Evolutionary conservation across 495 filamentous ascomycete genomes (phyloP), one percentile per base, ranked within the genome.

Genomic region (Aspergillus haitiensis): DNA sequence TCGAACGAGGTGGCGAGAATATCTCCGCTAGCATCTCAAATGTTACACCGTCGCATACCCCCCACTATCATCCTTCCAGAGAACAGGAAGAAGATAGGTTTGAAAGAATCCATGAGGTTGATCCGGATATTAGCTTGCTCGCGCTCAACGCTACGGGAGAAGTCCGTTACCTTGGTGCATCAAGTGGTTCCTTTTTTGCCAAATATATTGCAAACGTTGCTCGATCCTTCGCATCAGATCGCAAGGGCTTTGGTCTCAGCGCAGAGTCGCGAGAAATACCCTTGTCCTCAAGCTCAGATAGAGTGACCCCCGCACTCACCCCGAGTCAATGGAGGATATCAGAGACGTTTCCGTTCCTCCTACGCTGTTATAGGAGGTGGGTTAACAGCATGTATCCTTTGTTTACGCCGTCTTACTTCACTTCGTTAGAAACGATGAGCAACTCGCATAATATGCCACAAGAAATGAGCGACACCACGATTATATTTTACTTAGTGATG

Each of bases 181-280:
- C 49, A 9, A 52, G 49, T 52, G 49, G 49, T 13, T 52, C 49
- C 7, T 52, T 52, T 31, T 52, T 52, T 31, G 49, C 49, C 16
- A 52, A 52, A 34, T 52, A 52, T 52, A 27, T 52, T 31, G 49
- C 49, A 11, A 52, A 52, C 31, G 49, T 52, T 31, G 49, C 49
- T 5, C 49, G 15, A 32, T 52, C 49, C 13, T 34, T 52, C 13
- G 7, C 49, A 11, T 34, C 49, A 2, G 33, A 21, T n/a, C 27
- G 10, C 33, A 34, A 2, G 13, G 49, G 33, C 18, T 34, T 34
- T 10, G 16, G 18, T 7, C 34, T 32, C 15, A 34, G 33, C 31
- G 7, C 49, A 0, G 49, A 52, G 7, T 11, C 7, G 5, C 49
- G 33, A n/a, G 16, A 21, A 7, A 31, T 34, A 6, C 31, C 49